Base-by-base conservation (phyloP, 495 filamentous ascomycete genomes). In the Talaromyces liani region DNA sequence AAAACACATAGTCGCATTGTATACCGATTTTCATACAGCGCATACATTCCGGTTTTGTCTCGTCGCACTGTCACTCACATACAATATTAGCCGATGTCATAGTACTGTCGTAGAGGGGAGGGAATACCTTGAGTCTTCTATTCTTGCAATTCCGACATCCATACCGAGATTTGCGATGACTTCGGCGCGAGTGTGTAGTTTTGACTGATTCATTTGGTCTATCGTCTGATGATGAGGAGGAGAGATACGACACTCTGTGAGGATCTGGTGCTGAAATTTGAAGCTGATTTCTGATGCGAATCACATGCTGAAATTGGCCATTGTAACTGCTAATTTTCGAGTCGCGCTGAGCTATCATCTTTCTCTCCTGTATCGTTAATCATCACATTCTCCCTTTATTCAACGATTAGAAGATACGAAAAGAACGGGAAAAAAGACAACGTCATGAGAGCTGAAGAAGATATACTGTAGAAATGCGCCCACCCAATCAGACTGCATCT, bases 61-160 rank as follows among this genome's bases (percentile, higher is more conserved):
- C 80, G 60, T 83, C 80, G 55, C 80, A 82, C 80, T 83, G 56
- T 14, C 24, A 51, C 34, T 45, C 61, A 36, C 36, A 60, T 51
- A 20, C 22, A 54, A 10, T 16, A 33, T 36, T 49, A 59, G 34
- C 12, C 51, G 5, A 51, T 36, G n/a, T 31, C 27, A 31, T 25
- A 20, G 24, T 3, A 55, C 34, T 45, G 4, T 49, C 18, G 16
- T 49, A 41, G 14, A 16, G 2, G 41, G 4, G 53, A 39, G 18
- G 14, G 56, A 54, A 22, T 74, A 82, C 79, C 72, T 83, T 83
- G 56, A 83, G 70, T 64, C 74, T 70, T 39, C 79, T 69, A 29
- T 77, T 72, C 65, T 82, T 83, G 66, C 80, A 83, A 63, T 77
- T 78, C 45, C 68, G 66, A 63, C 80, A 82, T 18, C 80, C 79